Evolutionary conservation across 2,329 filamentous ascomycete species (phyloP).

Genomic region (Colletotrichum euphorbiae): DNA sequence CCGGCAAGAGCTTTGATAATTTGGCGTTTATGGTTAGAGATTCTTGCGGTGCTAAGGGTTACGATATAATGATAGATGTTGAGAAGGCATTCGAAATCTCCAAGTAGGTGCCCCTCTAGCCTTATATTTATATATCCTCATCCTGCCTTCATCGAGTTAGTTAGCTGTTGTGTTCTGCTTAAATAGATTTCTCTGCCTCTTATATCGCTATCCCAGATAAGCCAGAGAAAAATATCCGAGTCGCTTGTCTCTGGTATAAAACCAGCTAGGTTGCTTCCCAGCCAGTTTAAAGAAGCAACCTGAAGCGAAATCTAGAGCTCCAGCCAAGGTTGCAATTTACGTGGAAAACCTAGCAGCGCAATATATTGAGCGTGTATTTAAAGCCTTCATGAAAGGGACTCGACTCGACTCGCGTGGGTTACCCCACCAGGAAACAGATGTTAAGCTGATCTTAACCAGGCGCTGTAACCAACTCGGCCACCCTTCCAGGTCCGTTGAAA

Average conservation of each 20-base stretch:
- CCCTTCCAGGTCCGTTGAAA: not conserved
- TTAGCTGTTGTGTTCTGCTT: too few relatives aligned
- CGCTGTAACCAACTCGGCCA: conserved; percentile 18
- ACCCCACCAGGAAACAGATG: conserved; percentile 18
- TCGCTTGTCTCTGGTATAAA: too few relatives aligned
- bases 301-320: too few relatives aligned
- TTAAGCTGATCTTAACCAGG: conserved; percentile 19
- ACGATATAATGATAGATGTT: conserved; percentile 10
- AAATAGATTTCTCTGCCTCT: too few relatives aligned
- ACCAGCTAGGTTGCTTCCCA: too few relatives aligned
- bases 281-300: too few relatives aligned
- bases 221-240: too few relatives aligned
- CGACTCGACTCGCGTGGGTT: conserved; percentile 15
- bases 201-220: too few relatives aligned
- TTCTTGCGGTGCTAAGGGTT: conserved; percentile 6
- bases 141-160: not conserved
- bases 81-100: conserved; percentile 15
- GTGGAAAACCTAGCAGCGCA: too few relatives aligned
- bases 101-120: not conserved
- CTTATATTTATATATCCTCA: not conserved
- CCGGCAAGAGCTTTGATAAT: not conserved
- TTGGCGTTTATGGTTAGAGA: conserved; percentile 6
- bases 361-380: not conserved
- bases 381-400: not conserved
- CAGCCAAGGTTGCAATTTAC: too few relatives aligned